Evolutionary conservation across 345 rosid species (phyloP), one percentile per base, ranked within the genome.

Genomic region (Gossypium turneri): DNA sequence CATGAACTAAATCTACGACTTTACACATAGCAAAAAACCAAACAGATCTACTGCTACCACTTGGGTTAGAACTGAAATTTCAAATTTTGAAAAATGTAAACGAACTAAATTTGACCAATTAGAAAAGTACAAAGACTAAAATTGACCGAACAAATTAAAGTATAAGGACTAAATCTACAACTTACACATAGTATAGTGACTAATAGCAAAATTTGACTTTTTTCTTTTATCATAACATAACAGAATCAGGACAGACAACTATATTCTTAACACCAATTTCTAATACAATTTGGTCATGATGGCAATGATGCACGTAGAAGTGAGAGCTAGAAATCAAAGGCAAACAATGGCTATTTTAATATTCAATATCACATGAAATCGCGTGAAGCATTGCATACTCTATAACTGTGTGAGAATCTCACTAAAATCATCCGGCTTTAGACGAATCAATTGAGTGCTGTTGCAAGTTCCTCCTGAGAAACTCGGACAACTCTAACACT

Each of bases 391-490:
- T 3, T 29, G 7, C 2, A 17, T 41, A 50, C 16, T 25, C 58
- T 8, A 0, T 3, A 25, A 68, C 7, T 7, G 41, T 8, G 57
- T 7, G 24, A 50, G 27, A 68, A 3, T 68, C 12, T 52, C 9
- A 25, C 16, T 48, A 78, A 27, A 24, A 17, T 34, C 55, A 67
- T 6, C 24, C 84, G 0, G 85, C 81, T 64, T 82, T 85, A 29
- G 84, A 88, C 64, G 75, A 62, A 72, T 84, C 88, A 7, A 72
- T 81, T 50, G 88, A 85, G 44, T 80, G 81, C 67, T 83, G 89
- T 67, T 88, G 88, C 81, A 92, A 83, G 82, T 79, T 88, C 92
- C 90, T 85, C 79, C 98, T 81, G 7, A 92, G 88, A 77, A 92
- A 87, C 84, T 86, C 88, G 22, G 98, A 90, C 86, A 92, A 75